phyloP scores from a whole-genome alignment of 768 basidiomycete species.

The Macrolepiota dolichaula region DNA sequence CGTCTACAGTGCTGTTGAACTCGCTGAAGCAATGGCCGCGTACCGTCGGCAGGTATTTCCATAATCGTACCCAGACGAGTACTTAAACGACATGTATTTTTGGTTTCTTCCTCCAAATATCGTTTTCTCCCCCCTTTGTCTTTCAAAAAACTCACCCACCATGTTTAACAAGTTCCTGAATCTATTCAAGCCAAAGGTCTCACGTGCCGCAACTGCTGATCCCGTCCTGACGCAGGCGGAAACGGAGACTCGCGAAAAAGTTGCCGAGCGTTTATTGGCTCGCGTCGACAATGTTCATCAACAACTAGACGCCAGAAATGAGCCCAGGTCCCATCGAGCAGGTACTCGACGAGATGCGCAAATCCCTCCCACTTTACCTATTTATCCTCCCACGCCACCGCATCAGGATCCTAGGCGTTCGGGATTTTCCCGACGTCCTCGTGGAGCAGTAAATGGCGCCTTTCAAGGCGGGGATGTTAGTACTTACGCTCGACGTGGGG shows the following conservation, averaged over 20 bases:
- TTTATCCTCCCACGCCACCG: not conserved
- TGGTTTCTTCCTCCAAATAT: not conserved
- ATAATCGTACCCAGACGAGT: not conserved
- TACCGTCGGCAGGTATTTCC: too few relatives aligned
- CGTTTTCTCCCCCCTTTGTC: not conserved
- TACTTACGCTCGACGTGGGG: not conserved
- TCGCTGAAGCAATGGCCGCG: too few relatives aligned
- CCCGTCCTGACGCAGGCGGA: not conserved
- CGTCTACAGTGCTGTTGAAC: too few relatives aligned
- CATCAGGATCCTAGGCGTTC: not conserved
- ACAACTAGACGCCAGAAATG: not conserved
- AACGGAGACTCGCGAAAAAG: not conserved
- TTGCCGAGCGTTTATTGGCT: not conserved
- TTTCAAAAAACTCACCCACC: not conserved
- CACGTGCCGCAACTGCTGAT: not conserved
- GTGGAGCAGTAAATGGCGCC: not conserved
- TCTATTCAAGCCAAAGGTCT: not conserved
- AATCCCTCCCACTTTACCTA: not conserved
- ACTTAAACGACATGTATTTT: not conserved
- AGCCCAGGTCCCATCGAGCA: not conserved
- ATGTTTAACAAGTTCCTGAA: not conserved
- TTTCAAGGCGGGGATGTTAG: not conserved
- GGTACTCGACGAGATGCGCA: not conserved
- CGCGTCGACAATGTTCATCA: not conserved
- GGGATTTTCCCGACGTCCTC: not conserved